Base-by-base conservation (phyloP, 1,284 basidiomycete species). In the Puccinia brachypodii region DNA sequence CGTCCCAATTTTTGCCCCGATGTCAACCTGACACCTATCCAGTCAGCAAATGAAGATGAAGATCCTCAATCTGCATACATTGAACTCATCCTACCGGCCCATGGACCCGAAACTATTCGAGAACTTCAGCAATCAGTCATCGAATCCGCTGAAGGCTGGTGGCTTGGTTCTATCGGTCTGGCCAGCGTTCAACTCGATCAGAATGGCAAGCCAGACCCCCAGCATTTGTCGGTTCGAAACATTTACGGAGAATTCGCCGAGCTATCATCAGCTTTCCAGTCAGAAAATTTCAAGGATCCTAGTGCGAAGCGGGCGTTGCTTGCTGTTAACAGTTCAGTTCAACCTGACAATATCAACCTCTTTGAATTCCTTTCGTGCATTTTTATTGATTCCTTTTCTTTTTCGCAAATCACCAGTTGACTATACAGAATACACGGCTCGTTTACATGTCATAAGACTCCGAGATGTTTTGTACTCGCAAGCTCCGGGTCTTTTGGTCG, bases 61-160 rank as follows among this genome's bases (percentile, higher is more conserved):
- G 60, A 79, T 25, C 77, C 66, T n/a, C 25, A 81, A 38, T 56
- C 79, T 28, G 31, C 58, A 13, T 83, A 83, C 62, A 66, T 84
- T 28, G 76, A 68, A n/a, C 73, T 84, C 50, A 82, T 69, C 44
- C 68, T 83, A 28, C 81, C 83, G 6, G 80, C 76, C 25, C 72
- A 81, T 53, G 79, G 78, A 28, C 74, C 83, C 38, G 85, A 85
- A 58, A 81, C 83, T n/a, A 83, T 85, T 7, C 82, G 83, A 44
- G 85, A 85, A 56, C 79, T 85, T 36, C 83, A 83, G 60, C 83
- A 83, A 80, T 82, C 84, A 47, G 83, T 85, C 60, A 81, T 83
- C 72, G 85, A 85, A 77, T 83, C 83, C 3, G 83, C 85, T 22
- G 85, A 86, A 71, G 85, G 85, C 3, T 86, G 84, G 84, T 86